phyloP scores from a whole-genome alignment of 768 basidiomycete species.

The Mycena floridula region DNA sequence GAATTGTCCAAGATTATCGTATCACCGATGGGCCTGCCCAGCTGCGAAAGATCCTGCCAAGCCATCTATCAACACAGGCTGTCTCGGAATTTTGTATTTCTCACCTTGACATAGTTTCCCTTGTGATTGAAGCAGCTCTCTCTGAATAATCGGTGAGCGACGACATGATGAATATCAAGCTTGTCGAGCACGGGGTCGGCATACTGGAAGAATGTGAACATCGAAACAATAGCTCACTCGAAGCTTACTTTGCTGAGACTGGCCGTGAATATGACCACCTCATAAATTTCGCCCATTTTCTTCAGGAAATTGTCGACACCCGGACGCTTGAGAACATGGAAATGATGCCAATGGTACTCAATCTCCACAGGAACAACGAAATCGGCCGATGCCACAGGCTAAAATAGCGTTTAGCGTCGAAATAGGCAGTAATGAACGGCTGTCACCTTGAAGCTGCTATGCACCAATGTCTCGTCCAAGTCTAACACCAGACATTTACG shows the following conservation, averaged over 20 bases:
- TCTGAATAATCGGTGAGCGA: slow-evolving; percentile 90
- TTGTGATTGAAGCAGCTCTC: slow-evolving; percentile 99
- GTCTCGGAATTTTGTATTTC: too few relatives aligned
- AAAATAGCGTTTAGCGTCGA: not conserved
- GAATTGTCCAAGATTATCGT: slow-evolving; percentile 78
- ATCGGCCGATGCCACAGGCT: slow-evolving; percentile 93
- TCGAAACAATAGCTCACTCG: not conserved
- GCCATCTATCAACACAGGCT: too few relatives aligned
- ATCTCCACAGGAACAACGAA: slow-evolving; percentile 99
- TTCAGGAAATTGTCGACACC: slow-evolving; percentile 96
- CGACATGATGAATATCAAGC: slow-evolving; percentile 87
- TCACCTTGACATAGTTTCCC: slow-evolving; percentile 98
- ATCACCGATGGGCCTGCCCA: slow-evolving; percentile 61
- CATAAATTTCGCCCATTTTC: slow-evolving; percentile 98
- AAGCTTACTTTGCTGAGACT: slow-evolving; percentile 86
- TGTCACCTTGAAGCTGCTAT: slow-evolving; percentile 94
- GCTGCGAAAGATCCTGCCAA: slow-evolving; percentile 63
- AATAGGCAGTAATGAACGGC: not conserved
- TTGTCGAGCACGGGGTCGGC: slow-evolving; percentile 98
- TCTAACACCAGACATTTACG: slow-evolving; percentile 96
- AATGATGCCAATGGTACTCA: slow-evolving; percentile 96
- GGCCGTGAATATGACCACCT: slow-evolving; percentile 97
- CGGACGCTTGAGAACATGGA: slow-evolving; percentile 97
- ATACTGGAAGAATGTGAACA: slow-evolving; percentile 50
- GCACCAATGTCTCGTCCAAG: slow-evolving; percentile 94